These are phyloP conservation scores for Aspergillus pseudoglaucus DNA, from an alignment of 2,329 filamentous ascomycete species.

Conservation along the genomic window DNA sequence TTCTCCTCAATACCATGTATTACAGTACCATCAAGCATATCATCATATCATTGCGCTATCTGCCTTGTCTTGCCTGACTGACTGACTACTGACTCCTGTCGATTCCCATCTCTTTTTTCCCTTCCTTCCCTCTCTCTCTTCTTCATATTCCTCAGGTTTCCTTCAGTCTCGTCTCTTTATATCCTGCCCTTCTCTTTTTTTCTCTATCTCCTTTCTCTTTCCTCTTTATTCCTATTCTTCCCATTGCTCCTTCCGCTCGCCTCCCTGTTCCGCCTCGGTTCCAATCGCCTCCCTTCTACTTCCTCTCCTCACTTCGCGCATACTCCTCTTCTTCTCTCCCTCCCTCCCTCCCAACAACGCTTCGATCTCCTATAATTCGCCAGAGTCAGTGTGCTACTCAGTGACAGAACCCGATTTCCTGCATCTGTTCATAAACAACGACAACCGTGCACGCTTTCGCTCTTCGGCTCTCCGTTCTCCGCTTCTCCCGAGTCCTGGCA, in stretches of 20 bases:
- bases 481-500: neutral
- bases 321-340: neutral
- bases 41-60: conserved; percentile 1
- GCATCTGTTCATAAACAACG: neutral
- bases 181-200: conserved; percentile 8
- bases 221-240: conserved; percentile 8
- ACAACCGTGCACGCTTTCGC: too few species aligned
- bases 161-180: neutral
- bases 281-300: too few species aligned
- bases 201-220: conserved; percentile 10
- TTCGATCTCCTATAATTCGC: neutral
- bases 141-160: neutral
- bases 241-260: conserved; percentile 8
- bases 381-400: neutral
- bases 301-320: conserved; percentile 2
- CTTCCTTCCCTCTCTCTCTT: neutral
- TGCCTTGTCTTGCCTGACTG: neutral
- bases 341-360: neutral
- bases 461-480: neutral
- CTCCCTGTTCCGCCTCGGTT: conserved; percentile 11
- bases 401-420: conserved; percentile 1
- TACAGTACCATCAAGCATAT: too few species aligned
- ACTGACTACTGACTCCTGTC: neutral
- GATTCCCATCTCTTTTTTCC: neutral
- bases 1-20: too few species aligned